Evolutionary conservation across 2,329 filamentous ascomycete genomes (phyloP).

Genomic region (Aspergillus piperis): DNA sequence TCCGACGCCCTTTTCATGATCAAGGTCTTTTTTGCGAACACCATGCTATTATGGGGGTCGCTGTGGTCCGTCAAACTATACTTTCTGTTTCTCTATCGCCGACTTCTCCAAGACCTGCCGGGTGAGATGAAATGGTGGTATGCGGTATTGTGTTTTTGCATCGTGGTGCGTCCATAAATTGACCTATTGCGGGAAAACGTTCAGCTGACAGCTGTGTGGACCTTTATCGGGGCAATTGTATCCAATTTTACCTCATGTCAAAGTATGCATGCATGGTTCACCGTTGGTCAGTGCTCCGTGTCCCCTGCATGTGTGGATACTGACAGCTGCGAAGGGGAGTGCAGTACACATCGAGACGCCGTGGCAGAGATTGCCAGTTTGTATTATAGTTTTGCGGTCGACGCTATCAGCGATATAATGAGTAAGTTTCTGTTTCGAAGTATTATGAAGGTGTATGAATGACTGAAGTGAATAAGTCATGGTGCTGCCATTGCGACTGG

Average conservation of each 20-base stretch:
- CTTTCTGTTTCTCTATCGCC: not conserved
- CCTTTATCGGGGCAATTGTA: not conserved
- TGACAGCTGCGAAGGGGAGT: not conserved
- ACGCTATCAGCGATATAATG: not conserved
- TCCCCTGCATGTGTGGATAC: not conserved
- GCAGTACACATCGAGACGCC: not conserved
- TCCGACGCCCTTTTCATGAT: not conserved
- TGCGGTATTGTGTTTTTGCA: not conserved
- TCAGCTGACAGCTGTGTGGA: not conserved
- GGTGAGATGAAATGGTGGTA: constrained; percentile 3
- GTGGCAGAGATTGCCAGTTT: not conserved
- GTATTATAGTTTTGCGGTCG: not conserved
- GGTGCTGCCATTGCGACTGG: not conserved
- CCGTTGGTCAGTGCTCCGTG: not conserved
- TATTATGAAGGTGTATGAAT: rapidly evolving
- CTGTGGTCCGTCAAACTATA: not conserved
- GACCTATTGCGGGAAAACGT: not conserved
- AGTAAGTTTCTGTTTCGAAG: not conserved
- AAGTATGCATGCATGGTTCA: constrained; percentile 3
- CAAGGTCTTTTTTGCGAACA: not conserved
- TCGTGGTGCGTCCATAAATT: not conserved
- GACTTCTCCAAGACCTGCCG: not conserved
- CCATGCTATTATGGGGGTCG: not conserved
- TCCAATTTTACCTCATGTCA: not conserved
- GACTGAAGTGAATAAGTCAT: not conserved